A percentile compares a stretch with the other conserved stretches of the same genome.
These are phyloP conservation scores for Calonectria multiphialidica DNA, from an alignment of 2,329 filamentous ascomycete species.

Conservation along the genomic window DNA sequence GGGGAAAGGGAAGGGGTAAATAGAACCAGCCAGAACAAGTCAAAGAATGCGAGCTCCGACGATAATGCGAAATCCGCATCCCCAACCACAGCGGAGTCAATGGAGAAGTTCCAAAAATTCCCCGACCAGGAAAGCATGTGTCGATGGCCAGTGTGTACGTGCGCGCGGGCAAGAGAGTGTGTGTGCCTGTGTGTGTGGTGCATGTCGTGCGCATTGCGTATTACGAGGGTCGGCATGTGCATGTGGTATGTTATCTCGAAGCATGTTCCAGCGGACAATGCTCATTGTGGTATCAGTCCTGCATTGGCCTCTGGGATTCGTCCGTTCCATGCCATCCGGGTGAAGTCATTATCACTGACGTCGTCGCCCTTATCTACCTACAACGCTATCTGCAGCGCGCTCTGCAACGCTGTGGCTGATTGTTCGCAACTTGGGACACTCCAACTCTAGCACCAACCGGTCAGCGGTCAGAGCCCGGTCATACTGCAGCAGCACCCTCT, in stretches of 20 bases:
- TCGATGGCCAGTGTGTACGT: neutral
- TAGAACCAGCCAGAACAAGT: neutral
- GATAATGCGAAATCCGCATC: neutral
- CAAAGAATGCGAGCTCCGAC: neutral
- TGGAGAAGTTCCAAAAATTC: neutral
- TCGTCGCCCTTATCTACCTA: constrained; percentile 12
- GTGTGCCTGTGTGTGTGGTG: too few relatives aligned
- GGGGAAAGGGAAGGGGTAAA: neutral
- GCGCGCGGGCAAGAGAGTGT: neutral
- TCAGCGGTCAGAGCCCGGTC: neutral
- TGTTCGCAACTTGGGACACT: constrained; percentile 9
- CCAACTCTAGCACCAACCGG: neutral
- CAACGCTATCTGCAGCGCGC: neutral
- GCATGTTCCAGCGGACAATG: neutral
- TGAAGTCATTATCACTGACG: neutral
- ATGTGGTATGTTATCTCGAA: constrained; percentile 17
- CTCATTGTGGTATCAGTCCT: constrained; percentile 7
- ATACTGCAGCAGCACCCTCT: neutral
- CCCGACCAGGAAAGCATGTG: neutral
- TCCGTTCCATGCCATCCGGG: neutral
- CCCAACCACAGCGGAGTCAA: neutral
- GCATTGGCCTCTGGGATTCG: neutral
- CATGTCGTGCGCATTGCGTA: constrained; percentile 3
- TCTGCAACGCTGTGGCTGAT: constrained; percentile 14
- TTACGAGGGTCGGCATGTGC: constrained; percentile 11